Percentiles rank a stretch among this genome's conserved stretches.
Evolutionary conservation across 306 rosid genomes (phyloP).

Genomic region (Potentilla sterilis): DNA sequence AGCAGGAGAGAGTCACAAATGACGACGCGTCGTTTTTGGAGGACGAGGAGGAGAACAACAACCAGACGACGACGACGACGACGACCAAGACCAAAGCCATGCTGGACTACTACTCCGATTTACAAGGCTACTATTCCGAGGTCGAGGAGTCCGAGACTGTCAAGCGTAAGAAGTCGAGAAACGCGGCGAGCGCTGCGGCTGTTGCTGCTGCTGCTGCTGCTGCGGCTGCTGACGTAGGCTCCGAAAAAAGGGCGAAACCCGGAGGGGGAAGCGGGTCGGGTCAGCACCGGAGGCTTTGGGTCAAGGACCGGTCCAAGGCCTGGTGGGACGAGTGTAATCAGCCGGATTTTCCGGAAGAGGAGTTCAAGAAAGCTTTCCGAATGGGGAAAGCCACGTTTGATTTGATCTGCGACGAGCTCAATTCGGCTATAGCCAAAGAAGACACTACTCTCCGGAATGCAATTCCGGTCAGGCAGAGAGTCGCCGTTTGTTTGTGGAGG

Average conservation of each 20-base stretch:
- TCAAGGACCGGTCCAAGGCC: conserved; percentile 86
- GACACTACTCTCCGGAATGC: conserved; percentile 80
- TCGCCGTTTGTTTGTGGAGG: conserved; percentile 90
- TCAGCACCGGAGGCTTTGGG: conserved; percentile 77
- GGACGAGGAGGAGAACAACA: conserved; percentile 25
- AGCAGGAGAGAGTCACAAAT: conserved; percentile 46
- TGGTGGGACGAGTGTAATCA: conserved; percentile 97
- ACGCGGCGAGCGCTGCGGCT: conserved; percentile 1
- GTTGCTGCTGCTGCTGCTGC: conserved; percentile 26
- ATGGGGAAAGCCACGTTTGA: conserved; percentile 83
- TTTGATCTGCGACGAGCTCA: conserved; percentile 75
- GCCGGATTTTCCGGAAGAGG: conserved; percentile 75
- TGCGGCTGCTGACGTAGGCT: conserved; percentile 7
- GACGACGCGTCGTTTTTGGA: conserved; percentile 50
- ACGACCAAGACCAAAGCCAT: conserved; percentile 48
- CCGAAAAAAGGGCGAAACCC: conserved; percentile 24
- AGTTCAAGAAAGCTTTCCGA: conserved; percentile 78
- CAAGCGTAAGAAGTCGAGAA: conserved; percentile 52
- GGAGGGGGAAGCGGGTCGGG: conserved; percentile 28
- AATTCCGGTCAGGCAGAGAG: conserved; percentile 84
- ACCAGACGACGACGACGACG: conserved; percentile 34
- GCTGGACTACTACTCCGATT: conserved; percentile 44
- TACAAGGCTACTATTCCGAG: conserved; percentile 43
- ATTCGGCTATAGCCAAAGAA: conserved; percentile 77
- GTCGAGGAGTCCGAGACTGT: conserved; percentile 47